Conservation (phyloP, 768 basidiomycete genomes). For the Pilatotrama ljubarskyi region DNA sequence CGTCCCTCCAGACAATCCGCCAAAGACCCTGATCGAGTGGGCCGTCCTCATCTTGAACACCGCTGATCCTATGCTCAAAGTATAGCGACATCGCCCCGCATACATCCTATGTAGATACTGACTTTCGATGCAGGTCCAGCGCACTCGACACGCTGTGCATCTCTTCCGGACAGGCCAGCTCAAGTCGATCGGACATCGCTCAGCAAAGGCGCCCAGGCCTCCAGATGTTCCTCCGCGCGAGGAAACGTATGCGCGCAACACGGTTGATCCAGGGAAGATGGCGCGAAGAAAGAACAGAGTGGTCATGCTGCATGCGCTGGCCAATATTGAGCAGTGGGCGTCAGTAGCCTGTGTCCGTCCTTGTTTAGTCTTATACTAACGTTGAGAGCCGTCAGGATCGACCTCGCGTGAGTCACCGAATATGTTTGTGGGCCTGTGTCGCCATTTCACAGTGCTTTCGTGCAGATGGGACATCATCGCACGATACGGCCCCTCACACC, state of each 20-base stretch:
- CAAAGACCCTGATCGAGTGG: slow-evolving; percentile 75
- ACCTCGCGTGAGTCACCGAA: slow-evolving; percentile 58
- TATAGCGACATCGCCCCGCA: slow-evolving; percentile 11
- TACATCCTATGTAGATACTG: neutral
- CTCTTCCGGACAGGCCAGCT: slow-evolving; percentile 71
- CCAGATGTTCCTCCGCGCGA: slow-evolving; percentile 69
- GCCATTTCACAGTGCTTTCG: neutral
- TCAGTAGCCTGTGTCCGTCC: slow-evolving; percentile 53
- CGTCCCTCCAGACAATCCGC: slow-evolving; percentile 49
- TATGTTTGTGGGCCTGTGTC: neutral
- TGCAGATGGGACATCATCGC: slow-evolving; percentile 81
- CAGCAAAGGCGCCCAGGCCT: slow-evolving; percentile 47
- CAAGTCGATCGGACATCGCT: slow-evolving; percentile 58
- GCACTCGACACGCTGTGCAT: slow-evolving; percentile 68
- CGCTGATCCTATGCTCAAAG: slow-evolving; percentile 65
- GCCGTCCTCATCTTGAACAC: slow-evolving; percentile 80
- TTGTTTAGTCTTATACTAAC: too few species aligned
- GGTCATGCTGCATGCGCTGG: slow-evolving; percentile 78
- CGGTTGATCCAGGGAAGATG: slow-evolving; percentile 60
- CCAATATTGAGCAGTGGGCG: slow-evolving; percentile 91
- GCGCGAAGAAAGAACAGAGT: slow-evolving; percentile 63
- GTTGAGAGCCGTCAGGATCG: slow-evolving; percentile 51
- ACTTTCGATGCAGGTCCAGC: slow-evolving; percentile 50
- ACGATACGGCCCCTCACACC: slow-evolving; percentile 64
- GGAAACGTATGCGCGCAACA: slow-evolving; percentile 47